A percentile compares a stretch with the other conserved stretches of the same genome.
Evolutionary conservation across 768 basidiomycete species (phyloP).

Genomic region (Lentinula sp.): DNA sequence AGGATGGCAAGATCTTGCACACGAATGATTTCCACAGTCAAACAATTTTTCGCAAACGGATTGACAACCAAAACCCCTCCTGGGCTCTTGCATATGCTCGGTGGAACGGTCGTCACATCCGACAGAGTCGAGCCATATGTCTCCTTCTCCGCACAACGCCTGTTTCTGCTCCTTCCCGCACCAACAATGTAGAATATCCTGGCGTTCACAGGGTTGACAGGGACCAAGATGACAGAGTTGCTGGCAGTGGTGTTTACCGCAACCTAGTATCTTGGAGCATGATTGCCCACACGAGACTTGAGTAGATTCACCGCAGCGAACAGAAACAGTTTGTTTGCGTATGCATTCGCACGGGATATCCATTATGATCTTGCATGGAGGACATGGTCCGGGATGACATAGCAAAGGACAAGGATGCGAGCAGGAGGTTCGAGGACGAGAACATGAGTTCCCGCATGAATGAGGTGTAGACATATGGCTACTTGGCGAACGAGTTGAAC

Average conservation of each 20-base stretch:
- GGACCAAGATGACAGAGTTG: conserved; percentile 70
- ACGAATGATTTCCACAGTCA: conserved; percentile 74
- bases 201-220: conserved; percentile 60
- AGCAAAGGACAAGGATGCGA: conserved; percentile 76
- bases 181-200: conserved; percentile 60
- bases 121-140: conserved; percentile 24
- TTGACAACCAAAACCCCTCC: not conserved
- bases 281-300: conserved; percentile 35
- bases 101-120: conserved; percentile 58
- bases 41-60: conserved; percentile 42
- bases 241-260: conserved; percentile 69
- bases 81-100: conserved; percentile 29
- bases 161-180: conserved; percentile 66
- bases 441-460: conserved; percentile 69
- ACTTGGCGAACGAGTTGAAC: conserved; percentile 65
- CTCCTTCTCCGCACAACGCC: conserved; percentile 47
- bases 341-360: conserved; percentile 75
- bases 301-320: conserved; percentile 49
- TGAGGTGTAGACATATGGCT: conserved; percentile 68
- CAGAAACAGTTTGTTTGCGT: conserved; percentile 49
- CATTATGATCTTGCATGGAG: conserved; percentile 82
- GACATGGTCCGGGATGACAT: conserved; percentile 97
- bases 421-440: conserved; percentile 56
- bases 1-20: conserved; percentile 73
- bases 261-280: conserved; percentile 46